Conservation (phyloP, 441 rosid genomes). For the Raphanus hybrid region DNA sequence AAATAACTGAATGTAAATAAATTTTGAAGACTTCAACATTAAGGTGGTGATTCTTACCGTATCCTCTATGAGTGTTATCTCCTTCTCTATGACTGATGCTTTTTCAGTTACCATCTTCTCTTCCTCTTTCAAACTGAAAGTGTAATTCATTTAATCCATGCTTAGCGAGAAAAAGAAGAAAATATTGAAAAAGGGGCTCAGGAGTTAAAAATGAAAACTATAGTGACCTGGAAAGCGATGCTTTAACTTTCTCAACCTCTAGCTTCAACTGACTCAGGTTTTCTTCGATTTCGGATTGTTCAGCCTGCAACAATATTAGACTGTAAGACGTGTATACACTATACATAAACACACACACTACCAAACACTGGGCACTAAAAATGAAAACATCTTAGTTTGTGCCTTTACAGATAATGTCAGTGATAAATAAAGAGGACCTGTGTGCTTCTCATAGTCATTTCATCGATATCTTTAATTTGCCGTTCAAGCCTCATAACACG, state of each 20-base stretch:
- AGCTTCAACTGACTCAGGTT: constrained; percentile 56
- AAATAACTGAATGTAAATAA: constrained; percentile 20
- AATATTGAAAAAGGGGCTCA: neutral
- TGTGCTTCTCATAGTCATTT: constrained; percentile 62
- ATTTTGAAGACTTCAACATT: neutral
- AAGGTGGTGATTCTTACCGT: constrained; percentile 52
- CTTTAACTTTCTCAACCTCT: constrained; percentile 56
- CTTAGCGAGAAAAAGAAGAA: neutral
- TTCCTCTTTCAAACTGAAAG: constrained; percentile 63
- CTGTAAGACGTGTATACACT: neutral
- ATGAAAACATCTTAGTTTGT: neutral
- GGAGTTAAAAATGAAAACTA: neutral
- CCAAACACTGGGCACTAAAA: neutral
- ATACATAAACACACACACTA: neutral
- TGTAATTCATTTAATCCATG: neutral
- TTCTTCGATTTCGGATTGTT: constrained; percentile 74
- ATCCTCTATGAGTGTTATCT: constrained; percentile 51
- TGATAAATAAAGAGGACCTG: constrained; percentile 56
- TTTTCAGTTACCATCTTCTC: constrained; percentile 57
- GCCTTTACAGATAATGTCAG: neutral
- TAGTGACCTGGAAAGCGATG: constrained; percentile 38
- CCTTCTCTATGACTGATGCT: constrained; percentile 45
- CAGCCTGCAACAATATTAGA: constrained; percentile 58
- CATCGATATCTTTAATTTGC: constrained; percentile 68
- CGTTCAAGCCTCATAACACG: constrained; percentile 54